Percentiles rank a stretch among this genome's conserved stretches.
phyloP scores from a whole-genome alignment of 2,329 filamentous ascomycete species.

The Clarireedia hainanense region DNA sequence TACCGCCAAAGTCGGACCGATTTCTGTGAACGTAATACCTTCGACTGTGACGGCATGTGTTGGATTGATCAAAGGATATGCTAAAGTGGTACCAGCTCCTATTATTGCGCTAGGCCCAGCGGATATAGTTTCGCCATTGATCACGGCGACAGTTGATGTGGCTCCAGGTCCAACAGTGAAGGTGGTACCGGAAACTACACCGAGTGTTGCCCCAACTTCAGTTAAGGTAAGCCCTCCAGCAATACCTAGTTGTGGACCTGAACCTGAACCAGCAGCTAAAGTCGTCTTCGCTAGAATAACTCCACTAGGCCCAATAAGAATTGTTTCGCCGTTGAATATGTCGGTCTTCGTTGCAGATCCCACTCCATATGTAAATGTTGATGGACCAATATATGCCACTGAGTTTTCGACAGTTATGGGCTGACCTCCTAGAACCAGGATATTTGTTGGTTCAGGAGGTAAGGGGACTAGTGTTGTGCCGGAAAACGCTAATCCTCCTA shows the following conservation, averaged over 20 bases:
- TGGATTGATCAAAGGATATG: conserved; percentile 18
- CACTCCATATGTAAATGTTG: conserved; percentile 17
- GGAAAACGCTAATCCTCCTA: conserved; percentile 18
- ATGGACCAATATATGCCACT: conserved; percentile 16
- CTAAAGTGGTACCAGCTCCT: conserved; percentile 16
- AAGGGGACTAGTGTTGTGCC: conserved; percentile 13
- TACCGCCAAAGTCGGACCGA: conserved; percentile 33
- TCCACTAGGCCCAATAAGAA: conserved; percentile 19
- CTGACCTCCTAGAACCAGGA: conserved; percentile 16
- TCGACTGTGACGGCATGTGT: conserved; percentile 19
- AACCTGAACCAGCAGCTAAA: conserved; percentile 16
- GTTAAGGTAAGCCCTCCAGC: conserved; percentile 23
- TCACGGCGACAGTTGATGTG: conserved; percentile 36
- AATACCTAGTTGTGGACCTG: conserved; percentile 20
- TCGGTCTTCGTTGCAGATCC: conserved; percentile 18
- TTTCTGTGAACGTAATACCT: conserved; percentile 22
- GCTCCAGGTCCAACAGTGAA: conserved; percentile 43
- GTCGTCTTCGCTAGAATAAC: conserved; percentile 18
- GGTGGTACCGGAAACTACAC: conserved; percentile 42
- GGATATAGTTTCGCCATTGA: conserved; percentile 44
- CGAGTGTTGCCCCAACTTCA: conserved; percentile 25
- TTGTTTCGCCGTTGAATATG: conserved; percentile 18
- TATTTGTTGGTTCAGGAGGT: conserved; percentile 15
- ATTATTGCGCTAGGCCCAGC: conserved; percentile 42
- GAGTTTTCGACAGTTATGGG: conserved; percentile 10